phyloP scores from a whole-genome alignment of 192 early-diverging fungal genomes.

The Mortierella antarctica region DNA sequence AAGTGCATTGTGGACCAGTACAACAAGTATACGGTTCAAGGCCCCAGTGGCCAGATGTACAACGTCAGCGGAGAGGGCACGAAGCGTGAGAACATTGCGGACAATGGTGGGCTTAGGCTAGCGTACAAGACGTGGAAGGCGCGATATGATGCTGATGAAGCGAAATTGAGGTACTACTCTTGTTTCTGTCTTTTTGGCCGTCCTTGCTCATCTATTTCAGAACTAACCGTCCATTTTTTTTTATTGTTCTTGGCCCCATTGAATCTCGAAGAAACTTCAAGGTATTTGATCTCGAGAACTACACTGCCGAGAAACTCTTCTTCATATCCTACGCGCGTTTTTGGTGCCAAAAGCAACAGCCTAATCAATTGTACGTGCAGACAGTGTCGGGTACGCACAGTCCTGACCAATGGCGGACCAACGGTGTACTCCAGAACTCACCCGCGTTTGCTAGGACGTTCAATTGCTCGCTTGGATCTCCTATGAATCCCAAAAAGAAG shows the following conservation, averaged over 20 bases:
- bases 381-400: slow-evolving; percentile 64
- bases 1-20: slow-evolving; percentile 77
- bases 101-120: slow-evolving; percentile 67
- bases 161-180: background rate
- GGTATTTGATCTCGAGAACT: slow-evolving; percentile 58
- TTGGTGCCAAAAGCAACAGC: slow-evolving; percentile 64
- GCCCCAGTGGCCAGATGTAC: slow-evolving; percentile 22
- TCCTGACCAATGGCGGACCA: slow-evolving; percentile 68
- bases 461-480: slow-evolving; percentile 62
- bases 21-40: slow-evolving; percentile 52
- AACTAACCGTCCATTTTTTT: background rate
- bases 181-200: background rate
- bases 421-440: slow-evolving; percentile 72
- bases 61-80: slow-evolving; percentile 63
- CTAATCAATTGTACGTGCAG: slow-evolving; percentile 33
- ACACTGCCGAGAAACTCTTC: slow-evolving; percentile 69
- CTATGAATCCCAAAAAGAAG: slow-evolving; percentile 74
- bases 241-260: slow-evolving; percentile 7
- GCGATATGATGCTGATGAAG: background rate
- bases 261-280: slow-evolving; percentile 9
- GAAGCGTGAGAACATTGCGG: slow-evolving; percentile 71
- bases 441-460: slow-evolving; percentile 72
- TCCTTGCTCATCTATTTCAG: slow-evolving; percentile 1
- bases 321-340: slow-evolving; percentile 70
- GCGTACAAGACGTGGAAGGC: slow-evolving; percentile 56